These are phyloP conservation scores for Trichophyton equinum DNA, from an alignment of 2,329 filamentous ascomycete genomes.

Conservation along the genomic window DNA sequence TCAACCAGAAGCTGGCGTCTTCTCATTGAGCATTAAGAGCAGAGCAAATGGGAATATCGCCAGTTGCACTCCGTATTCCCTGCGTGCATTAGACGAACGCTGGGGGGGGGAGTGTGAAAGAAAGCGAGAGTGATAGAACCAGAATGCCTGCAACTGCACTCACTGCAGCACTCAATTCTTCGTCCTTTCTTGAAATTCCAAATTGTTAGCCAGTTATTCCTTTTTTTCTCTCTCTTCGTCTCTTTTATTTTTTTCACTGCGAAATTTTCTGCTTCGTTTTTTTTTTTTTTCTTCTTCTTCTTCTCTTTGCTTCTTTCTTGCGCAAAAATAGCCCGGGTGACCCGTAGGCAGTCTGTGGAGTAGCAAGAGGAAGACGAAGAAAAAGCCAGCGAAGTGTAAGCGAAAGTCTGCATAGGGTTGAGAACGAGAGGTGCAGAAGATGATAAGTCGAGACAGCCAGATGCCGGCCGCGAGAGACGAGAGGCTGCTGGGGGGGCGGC, in stretches of 20 bases:
- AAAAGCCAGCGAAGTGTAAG: background rate
- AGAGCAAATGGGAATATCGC: background rate
- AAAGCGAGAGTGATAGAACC: background rate
- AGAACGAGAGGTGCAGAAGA: background rate
- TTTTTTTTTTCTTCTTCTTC: background rate
- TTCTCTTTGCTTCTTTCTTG: background rate
- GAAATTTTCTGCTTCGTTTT: background rate
- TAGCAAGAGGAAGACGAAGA: background rate
- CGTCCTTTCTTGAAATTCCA: background rate
- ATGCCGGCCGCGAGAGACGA: background rate
- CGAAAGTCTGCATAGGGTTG: background rate
- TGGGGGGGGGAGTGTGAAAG: background rate
- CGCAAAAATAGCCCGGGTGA: background rate
- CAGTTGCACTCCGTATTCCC: background rate
- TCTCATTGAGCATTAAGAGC: background rate
- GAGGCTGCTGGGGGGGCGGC: no score
- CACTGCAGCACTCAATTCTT: background rate
- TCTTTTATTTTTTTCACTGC: background rate
- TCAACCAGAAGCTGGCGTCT: background rate
- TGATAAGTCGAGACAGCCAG: background rate
- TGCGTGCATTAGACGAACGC: background rate
- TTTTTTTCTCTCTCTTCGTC: background rate
- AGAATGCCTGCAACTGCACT: constrained; percentile 2
- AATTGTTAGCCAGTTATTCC: background rate
- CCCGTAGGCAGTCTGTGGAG: background rate